phyloP scores from a whole-genome alignment of 2,329 filamentous ascomycete species.

The Alternaria ethzedia region DNA sequence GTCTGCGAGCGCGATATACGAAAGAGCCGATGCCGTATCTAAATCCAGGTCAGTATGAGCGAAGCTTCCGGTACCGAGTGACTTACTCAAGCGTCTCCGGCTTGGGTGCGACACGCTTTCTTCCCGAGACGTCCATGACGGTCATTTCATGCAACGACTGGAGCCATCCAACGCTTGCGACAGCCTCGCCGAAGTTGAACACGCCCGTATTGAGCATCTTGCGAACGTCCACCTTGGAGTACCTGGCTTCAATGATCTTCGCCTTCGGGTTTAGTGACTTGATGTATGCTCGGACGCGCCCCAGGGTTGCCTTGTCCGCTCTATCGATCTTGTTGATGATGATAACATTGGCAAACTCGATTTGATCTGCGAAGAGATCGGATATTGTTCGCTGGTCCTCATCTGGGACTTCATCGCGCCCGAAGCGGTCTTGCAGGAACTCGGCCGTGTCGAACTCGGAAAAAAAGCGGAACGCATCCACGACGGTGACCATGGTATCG shows the following conservation, averaged over 20 bases:
- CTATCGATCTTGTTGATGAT: slow-evolving; percentile 74
- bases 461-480: slow-evolving; percentile 76
- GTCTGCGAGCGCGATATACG: slow-evolving; percentile 65
- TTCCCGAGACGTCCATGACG: slow-evolving; percentile 61
- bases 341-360: slow-evolving; percentile 78
- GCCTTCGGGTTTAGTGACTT: slow-evolving; percentile 70
- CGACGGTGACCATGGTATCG: slow-evolving; percentile 74
- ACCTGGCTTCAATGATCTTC: slow-evolving; percentile 67
- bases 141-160: slow-evolving; percentile 73
- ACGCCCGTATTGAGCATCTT: slow-evolving; percentile 70
- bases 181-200: slow-evolving; percentile 70
- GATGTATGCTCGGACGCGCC: slow-evolving; percentile 61
- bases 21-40: slow-evolving; percentile 74
- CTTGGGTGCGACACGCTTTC: slow-evolving; percentile 66
- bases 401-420: slow-evolving; percentile 60
- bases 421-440: slow-evolving; percentile 68
- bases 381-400: slow-evolving; percentile 78
- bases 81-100: slow-evolving; percentile 72
- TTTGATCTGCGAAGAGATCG: slow-evolving; percentile 77
- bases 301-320: slow-evolving; percentile 56
- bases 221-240: slow-evolving; percentile 65
- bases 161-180: slow-evolving; percentile 72
- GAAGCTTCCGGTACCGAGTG: background rate
- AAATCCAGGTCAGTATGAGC: background rate
- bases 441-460: slow-evolving; percentile 75